Evolutionary conservation across 768 basidiomycete genomes (phyloP).

Genomic region (Termitomyces sp.): DNA sequence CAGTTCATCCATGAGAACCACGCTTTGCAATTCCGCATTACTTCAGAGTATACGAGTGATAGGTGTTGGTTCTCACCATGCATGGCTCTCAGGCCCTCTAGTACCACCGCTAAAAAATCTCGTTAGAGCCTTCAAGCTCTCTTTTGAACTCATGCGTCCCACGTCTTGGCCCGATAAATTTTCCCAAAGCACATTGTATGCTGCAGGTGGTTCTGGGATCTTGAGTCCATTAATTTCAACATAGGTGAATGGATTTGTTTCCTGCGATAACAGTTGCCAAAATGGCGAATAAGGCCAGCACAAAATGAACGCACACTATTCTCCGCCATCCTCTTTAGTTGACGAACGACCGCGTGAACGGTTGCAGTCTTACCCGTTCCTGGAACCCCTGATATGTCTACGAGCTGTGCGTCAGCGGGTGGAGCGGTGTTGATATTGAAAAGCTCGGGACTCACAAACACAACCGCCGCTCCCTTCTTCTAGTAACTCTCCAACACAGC

Average conservation of each 20-base stretch:
- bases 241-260: conserved; percentile 91
- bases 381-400: conserved; percentile 98
- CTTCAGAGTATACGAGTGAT: background rate
- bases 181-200: conserved; percentile 92
- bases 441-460: conserved; percentile 62
- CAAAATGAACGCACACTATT: conserved; percentile 52
- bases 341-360: conserved; percentile 88
- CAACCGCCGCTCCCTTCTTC: conserved; percentile 96
- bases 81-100: conserved; percentile 75
- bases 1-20: conserved; percentile 97
- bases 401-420: background rate
- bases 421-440: conserved; percentile 1
- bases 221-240: conserved; percentile 97
- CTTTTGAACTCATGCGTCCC: conserved; percentile 66
- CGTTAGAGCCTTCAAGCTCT: conserved; percentile 77
- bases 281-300: background rate
- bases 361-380: conserved; percentile 99
- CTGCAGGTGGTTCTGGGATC: conserved; percentile 89
- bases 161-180: conserved; percentile 81
- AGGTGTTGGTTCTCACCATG: conserved; percentile 58
- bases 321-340: conserved; percentile 86
- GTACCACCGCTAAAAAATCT: conserved; percentile 67
- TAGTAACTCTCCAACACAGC: conserved; percentile 77
- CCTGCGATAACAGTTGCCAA: conserved; percentile 42
- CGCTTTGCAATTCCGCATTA: conserved; percentile 41